These are phyloP conservation scores for Skeletonema costatum DNA, from an alignment of 108 stramenopile genomes.

Conservation along the genomic window DNA sequence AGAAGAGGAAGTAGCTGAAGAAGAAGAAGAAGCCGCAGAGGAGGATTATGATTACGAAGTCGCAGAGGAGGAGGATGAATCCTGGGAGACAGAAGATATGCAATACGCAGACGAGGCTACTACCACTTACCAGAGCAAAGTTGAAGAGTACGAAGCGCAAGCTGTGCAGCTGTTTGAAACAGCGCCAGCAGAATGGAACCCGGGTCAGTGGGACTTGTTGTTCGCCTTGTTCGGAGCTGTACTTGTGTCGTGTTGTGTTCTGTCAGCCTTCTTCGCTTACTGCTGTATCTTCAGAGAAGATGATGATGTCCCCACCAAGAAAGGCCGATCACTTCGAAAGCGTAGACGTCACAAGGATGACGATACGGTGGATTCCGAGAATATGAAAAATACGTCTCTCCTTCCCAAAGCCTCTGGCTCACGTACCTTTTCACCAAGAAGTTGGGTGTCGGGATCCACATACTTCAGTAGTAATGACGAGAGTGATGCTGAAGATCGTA, in stretches of 20 bases:
- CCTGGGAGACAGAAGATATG: not conserved
- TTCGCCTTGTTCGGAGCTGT: not conserved
- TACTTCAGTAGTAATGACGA: not conserved
- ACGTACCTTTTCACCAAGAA: not conserved
- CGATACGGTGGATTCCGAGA: not conserved
- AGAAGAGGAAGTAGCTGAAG: not conserved
- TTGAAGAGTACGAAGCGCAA: not conserved
- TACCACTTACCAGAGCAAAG: not conserved
- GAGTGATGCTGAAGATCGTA: not conserved
- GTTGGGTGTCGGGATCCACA: not conserved
- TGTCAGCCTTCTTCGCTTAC: constrained; percentile 1
- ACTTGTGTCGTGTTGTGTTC: not conserved
- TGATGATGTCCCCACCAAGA: not conserved
- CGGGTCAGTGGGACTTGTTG: not conserved
- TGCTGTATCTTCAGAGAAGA: constrained; percentile 1
- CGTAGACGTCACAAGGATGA: not conserved
- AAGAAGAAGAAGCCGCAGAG: not conserved
- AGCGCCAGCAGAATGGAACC: not conserved
- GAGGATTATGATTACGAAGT: not conserved
- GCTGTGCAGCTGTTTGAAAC: not conserved
- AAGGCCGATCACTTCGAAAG: not conserved
- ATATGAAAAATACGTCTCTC: not conserved
- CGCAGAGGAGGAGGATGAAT: not conserved
- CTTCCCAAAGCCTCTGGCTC: not conserved
- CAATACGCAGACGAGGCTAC: not conserved